Percentiles rank a stretch among this genome's conserved stretches.
Conservation (phyloP, 129 eudicot species). For the Centrapalus pauciflorus region DNA sequence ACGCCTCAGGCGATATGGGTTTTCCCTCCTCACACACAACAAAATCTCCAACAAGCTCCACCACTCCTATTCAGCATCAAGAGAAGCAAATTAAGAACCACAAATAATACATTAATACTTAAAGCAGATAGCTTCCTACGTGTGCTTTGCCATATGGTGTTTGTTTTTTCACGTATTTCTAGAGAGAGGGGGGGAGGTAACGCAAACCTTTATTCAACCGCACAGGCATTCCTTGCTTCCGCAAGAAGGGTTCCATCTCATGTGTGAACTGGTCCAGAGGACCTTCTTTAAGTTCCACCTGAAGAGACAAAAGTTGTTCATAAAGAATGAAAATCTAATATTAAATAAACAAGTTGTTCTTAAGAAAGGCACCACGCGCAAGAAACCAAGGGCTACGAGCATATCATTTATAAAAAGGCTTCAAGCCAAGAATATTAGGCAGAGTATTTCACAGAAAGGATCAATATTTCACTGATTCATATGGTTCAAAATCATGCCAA, state of each 20-base stretch:
- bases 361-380: not conserved
- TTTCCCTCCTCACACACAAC: slow-evolving; percentile 88
- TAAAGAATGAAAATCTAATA: not conserved
- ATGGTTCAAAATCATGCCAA: too few relatives aligned
- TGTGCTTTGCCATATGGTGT: not conserved
- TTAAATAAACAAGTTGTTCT: not conserved
- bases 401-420: not conserved
- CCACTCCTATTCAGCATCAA: slow-evolving; percentile 48
- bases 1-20: slow-evolving; percentile 78
- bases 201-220: slow-evolving; percentile 73
- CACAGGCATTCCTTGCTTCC: slow-evolving; percentile 99
- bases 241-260: slow-evolving; percentile 95
- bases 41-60: slow-evolving; percentile 87
- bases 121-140: not conserved
- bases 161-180: too few relatives aligned
- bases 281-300: slow-evolving; percentile 98
- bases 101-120: not conserved
- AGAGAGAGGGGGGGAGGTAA: not conserved
- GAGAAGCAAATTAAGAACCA: not conserved
- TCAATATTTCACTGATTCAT: too few relatives aligned
- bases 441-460: too few relatives aligned
- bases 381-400: not conserved
- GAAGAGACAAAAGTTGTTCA: not conserved
- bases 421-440: too few relatives aligned
- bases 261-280: slow-evolving; percentile 91